Conservation (phyloP, 495 filamentous ascomycete genomes). For the Xylaria sp. region DNA sequence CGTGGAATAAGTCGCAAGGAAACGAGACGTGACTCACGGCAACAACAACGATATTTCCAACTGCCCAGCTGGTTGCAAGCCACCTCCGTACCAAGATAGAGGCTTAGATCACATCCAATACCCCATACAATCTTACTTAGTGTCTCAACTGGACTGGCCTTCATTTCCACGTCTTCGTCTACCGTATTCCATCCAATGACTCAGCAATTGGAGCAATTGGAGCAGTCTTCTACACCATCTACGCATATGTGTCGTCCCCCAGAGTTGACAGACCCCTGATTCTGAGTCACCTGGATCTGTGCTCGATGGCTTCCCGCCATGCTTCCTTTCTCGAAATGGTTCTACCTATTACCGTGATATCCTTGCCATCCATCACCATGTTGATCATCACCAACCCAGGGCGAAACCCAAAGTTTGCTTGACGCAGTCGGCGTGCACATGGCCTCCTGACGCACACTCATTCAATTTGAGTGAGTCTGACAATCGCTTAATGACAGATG, state of each 20-base stretch:
- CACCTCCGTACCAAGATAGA: background rate
- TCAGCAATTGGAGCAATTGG: constrained; percentile 2
- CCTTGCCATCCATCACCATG: background rate
- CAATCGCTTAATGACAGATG: background rate
- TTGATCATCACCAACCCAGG: background rate
- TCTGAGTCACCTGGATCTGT: too few species aligned
- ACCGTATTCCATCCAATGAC: constrained; percentile 13
- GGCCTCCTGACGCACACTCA: constrained; percentile 5
- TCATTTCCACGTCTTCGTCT: constrained; percentile 14
- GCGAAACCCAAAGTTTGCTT: background rate
- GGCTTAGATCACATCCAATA: constrained; percentile 1
- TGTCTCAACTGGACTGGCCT: too few species aligned
- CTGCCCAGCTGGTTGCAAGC: background rate
- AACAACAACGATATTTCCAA: background rate
- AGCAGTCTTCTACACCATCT: background rate
- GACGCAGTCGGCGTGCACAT: background rate
- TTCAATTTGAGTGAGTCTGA: background rate
- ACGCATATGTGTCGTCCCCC: background rate
- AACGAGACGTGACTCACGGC: constrained; percentile 16
- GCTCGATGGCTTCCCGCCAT: too few species aligned
- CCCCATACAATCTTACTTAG: background rate
- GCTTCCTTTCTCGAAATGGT: background rate
- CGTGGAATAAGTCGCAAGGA: background rate
- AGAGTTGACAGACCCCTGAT: background rate
- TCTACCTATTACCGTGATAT: background rate